phyloP scores from a whole-genome alignment of 225 moss, liverwort and hornwort species.

The Polytrichum formosum region DNA sequence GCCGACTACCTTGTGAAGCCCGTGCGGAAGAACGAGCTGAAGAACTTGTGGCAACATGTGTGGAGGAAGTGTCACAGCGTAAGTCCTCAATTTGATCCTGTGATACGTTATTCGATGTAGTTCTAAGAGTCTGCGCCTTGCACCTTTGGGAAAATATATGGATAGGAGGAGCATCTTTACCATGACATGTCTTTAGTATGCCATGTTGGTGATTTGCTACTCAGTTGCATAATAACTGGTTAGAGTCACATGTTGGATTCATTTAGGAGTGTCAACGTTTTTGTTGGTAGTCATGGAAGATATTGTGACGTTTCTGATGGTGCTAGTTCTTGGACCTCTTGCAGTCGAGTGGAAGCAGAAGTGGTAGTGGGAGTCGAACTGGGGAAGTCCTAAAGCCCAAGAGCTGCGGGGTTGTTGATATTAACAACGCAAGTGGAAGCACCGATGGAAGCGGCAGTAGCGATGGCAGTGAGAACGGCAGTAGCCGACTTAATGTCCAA shows the following conservation, averaged over 20 bases:
- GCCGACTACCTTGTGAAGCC: slow-evolving; percentile 96
- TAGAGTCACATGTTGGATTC: too few species aligned
- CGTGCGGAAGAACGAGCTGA: slow-evolving; percentile 88
- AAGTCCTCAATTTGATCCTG: slow-evolving; percentile 21
- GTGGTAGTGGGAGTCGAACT: slow-evolving; percentile 71
- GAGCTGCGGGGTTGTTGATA: slow-evolving; percentile 28
- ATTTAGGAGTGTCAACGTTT: too few species aligned
- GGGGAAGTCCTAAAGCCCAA: slow-evolving; percentile 49
- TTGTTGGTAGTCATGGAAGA: too few species aligned
- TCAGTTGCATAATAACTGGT: too few species aligned
- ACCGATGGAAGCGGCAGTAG: slow-evolving; percentile 78
- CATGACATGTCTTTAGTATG: too few species aligned
- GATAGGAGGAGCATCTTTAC: too few species aligned
- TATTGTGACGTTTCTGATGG: too few species aligned
- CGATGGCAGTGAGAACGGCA: slow-evolving; percentile 65
- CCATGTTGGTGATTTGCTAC: too few species aligned
- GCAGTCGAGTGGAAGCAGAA: slow-evolving; percentile 87
- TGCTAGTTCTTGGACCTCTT: background rate
- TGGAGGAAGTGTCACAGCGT: slow-evolving; percentile 92
- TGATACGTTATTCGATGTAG: too few species aligned
- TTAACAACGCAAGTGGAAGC: slow-evolving; percentile 41
- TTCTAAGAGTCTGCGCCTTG: too few species aligned
- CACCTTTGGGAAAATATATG: too few species aligned
- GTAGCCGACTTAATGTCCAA: slow-evolving; percentile 47
- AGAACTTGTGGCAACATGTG: slow-evolving; percentile 96